Percentiles rank a stretch among this genome's conserved stretches.
phyloP scores from a whole-genome alignment of 1,284 basidiomycete species.

The Baeospora myosura region DNA sequence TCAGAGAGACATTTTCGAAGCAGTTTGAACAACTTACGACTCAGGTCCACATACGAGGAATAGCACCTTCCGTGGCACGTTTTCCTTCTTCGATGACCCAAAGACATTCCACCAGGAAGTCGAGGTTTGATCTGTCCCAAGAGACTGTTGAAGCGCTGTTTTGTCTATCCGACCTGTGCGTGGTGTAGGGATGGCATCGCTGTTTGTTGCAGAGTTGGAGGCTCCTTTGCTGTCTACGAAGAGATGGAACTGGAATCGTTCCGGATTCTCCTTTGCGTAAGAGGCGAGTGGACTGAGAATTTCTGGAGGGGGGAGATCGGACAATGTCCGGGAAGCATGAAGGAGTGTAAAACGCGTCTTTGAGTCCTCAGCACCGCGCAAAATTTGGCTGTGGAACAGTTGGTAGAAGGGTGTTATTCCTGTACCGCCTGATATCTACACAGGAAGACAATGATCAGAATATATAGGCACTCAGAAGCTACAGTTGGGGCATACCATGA shows the following conservation, averaged over 20 bases:
- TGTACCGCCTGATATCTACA: slow-evolving; percentile 80
- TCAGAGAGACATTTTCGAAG: slow-evolving; percentile 6
- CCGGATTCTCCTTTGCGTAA: slow-evolving; percentile 42
- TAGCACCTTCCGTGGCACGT: slow-evolving; percentile 32
- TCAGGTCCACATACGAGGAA: slow-evolving; percentile 77
- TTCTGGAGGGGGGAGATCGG: slow-evolving; percentile 57
- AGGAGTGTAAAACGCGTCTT: slow-evolving; percentile 60
- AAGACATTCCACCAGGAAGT: slow-evolving; percentile 42
- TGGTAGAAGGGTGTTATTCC: slow-evolving; percentile 79
- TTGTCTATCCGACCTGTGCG: slow-evolving; percentile 49
- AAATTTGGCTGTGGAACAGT: slow-evolving; percentile 41
- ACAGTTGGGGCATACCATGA: slow-evolving; percentile 61
- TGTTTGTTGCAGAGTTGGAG: slow-evolving; percentile 13
- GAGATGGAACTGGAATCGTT: slow-evolving; percentile 47
- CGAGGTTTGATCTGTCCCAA: slow-evolving; percentile 23
- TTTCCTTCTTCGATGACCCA: slow-evolving; percentile 16
- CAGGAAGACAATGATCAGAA: slow-evolving; percentile 3
- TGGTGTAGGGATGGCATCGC: background rate
- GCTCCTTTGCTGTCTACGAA: slow-evolving; percentile 55
- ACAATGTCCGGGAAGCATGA: slow-evolving; percentile 54
- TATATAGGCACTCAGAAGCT: slow-evolving; percentile 9
- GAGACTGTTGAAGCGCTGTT: slow-evolving; percentile 34
- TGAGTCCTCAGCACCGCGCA: slow-evolving; percentile 17
- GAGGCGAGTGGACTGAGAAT: slow-evolving; percentile 45
- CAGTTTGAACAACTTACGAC: too few relatives aligned